phyloP scores from a whole-genome alignment of 257 asterid genomes.

The Ajuga chamaepitys region DNA sequence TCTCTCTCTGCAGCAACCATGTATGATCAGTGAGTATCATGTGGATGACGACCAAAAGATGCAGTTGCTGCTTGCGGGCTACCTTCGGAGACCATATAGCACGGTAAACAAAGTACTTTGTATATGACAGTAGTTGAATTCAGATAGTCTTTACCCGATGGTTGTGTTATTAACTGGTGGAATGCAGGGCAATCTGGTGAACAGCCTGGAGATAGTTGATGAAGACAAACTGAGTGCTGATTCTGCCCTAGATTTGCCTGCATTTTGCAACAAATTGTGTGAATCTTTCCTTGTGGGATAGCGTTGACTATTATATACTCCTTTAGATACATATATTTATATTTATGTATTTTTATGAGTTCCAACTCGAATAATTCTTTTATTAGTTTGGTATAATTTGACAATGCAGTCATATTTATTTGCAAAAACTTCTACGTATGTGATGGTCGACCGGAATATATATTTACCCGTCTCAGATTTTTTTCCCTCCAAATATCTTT shows the following conservation, averaged over 20 bases:
- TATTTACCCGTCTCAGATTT: no score
- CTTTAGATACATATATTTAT: no score
- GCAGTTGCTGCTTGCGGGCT: slow-evolving; percentile 60
- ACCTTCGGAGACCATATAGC: slow-evolving; percentile 41
- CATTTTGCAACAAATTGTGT: slow-evolving; percentile 31
- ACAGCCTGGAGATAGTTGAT: slow-evolving; percentile 27
- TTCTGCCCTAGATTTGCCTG: slow-evolving; percentile 42
- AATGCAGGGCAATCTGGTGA: slow-evolving; percentile 22
- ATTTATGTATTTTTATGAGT: no score
- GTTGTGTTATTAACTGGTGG: neutral
- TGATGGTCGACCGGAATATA: no score
- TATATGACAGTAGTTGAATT: neutral
- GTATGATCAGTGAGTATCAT: slow-evolving; percentile 25
- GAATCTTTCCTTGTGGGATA: no score
- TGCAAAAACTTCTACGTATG: no score
- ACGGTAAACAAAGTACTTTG: slow-evolving; percentile 31
- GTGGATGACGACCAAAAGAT: slow-evolving; percentile 28
- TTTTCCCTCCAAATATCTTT: no score
- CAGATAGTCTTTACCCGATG: neutral
- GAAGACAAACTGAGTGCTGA: slow-evolving; percentile 47
- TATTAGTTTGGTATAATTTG: no score
- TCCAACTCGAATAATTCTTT: no score
- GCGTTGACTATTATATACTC: no score
- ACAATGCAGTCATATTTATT: no score
- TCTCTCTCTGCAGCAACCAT: slow-evolving; percentile 39